Percentiles rank a stretch among this genome's conserved stretches.
Conservation (phyloP, 2,329 filamentous ascomycete genomes). For the Monilinia polystroma region DNA sequence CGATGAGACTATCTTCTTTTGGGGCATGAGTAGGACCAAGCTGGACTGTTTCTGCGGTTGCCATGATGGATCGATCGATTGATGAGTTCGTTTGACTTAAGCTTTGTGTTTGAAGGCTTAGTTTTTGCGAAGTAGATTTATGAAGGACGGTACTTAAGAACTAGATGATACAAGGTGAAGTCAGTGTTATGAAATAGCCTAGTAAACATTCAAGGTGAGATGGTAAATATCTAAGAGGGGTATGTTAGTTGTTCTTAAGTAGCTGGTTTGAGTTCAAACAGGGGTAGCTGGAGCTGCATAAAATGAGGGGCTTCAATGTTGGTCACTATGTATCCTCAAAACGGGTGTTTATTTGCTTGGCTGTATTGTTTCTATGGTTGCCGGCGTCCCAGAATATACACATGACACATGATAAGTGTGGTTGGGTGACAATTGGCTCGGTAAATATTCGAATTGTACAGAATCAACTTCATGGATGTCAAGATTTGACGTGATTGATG, state of each 20-base stretch:
- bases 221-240: background rate
- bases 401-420: background rate
- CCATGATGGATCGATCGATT: constrained; percentile 30
- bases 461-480: background rate
- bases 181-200: background rate
- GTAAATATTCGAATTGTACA: background rate
- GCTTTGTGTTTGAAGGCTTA: background rate
- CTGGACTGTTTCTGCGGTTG: constrained; percentile 51
- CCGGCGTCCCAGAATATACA: background rate
- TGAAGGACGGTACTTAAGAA: background rate
- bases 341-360: constrained; percentile 15
- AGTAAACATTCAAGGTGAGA: background rate
- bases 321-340: constrained; percentile 8
- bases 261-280: constrained; percentile 13
- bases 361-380: background rate
- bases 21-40: constrained; percentile 44
- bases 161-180: background rate
- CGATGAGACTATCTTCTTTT: constrained; percentile 53
- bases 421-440: background rate
- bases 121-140: background rate
- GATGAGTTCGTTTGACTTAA: constrained; percentile 4
- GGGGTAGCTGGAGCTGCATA: constrained; percentile 12
- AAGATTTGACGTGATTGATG: background rate
- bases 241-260: background rate
- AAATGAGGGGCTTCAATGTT: constrained; percentile 12